These are phyloP conservation scores for Alternaria longipes DNA, from an alignment of 2,329 filamentous ascomycete genomes.

Conservation along the genomic window DNA sequence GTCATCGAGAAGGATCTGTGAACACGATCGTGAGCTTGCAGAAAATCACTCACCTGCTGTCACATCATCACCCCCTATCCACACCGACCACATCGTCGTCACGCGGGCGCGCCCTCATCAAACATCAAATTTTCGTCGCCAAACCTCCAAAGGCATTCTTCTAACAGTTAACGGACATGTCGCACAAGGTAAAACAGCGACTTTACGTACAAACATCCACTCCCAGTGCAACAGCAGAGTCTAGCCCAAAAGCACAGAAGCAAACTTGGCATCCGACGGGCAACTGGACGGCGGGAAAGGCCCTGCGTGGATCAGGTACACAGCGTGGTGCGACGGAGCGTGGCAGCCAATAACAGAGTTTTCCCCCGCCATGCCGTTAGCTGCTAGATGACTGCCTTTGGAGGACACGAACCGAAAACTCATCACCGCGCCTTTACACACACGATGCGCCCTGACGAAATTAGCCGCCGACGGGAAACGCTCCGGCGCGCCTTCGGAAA, in stretches of 20 bases:
- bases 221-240: constrained; percentile 20
- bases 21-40: constrained; percentile 1
- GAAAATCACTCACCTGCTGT: constrained; percentile 2
- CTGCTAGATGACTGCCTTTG: constrained; percentile 17
- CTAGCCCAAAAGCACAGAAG: constrained; percentile 16
- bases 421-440: constrained; percentile 7
- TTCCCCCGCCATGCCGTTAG: constrained; percentile 28
- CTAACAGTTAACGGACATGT: constrained; percentile 31
- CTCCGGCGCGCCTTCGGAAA: constrained; percentile 14
- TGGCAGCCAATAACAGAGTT: constrained; percentile 29
- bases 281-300: constrained; percentile 20
- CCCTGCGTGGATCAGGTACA: constrained; percentile 5
- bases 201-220: constrained; percentile 38
- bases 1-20: not conserved
- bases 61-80: constrained; percentile 8
- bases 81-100: constrained; percentile 11
- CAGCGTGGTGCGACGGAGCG: constrained; percentile 12
- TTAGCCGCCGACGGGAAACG: constrained; percentile 27
- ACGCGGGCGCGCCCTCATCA: constrained; percentile 16
- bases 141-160: constrained; percentile 31
- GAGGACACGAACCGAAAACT: constrained; percentile 15
- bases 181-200: constrained; percentile 1
- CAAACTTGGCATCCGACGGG: constrained; percentile 22
- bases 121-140: constrained; percentile 19
- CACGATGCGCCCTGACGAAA: constrained; percentile 12